Conservation (phyloP, 192 early-diverging fungal genomes). For the Coemansia sp. region DNA sequence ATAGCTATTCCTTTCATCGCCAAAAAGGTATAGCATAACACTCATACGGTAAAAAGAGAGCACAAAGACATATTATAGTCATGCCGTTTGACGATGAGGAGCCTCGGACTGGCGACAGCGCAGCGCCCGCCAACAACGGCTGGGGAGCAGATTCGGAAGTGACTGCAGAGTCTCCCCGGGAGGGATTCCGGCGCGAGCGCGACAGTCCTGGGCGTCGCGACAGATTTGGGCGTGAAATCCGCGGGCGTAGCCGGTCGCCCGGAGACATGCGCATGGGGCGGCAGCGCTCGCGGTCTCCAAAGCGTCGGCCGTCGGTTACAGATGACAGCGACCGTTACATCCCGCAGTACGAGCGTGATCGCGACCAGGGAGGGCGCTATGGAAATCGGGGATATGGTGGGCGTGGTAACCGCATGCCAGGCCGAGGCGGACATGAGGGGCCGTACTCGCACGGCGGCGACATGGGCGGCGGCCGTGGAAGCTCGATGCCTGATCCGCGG, state of each 20-base stretch:
- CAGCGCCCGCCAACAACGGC: constrained; percentile 11
- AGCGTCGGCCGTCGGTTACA: constrained; percentile 25
- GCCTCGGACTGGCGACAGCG: constrained; percentile 18
- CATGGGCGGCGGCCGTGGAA: constrained; percentile 19
- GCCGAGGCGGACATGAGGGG: constrained; percentile 46
- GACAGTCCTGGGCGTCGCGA: constrained; percentile 53
- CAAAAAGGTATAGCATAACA: background rate
- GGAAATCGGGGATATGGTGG: constrained; percentile 39
- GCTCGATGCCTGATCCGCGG: constrained; percentile 65
- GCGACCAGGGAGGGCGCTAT: constrained; percentile 30
- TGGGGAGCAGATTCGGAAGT: constrained; percentile 33
- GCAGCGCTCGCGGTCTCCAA: constrained; percentile 48
- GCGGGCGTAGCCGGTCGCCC: constrained; percentile 42
- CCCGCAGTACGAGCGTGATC: constrained; percentile 79
- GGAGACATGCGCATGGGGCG: constrained; percentile 30
- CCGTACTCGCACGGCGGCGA: constrained; percentile 39
- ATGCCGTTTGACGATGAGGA: constrained; percentile 55
- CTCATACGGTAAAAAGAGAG: background rate
- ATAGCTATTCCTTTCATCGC: background rate
- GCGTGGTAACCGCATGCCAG: constrained; percentile 40
- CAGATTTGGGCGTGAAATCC: constrained; percentile 49
- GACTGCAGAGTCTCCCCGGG: constrained; percentile 30
- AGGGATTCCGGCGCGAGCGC: constrained; percentile 49
- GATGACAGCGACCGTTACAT: constrained; percentile 77
- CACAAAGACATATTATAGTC: background rate